Conservation (phyloP, 2,329 filamentous ascomycete genomes). For the Neonectria hederae region DNA sequence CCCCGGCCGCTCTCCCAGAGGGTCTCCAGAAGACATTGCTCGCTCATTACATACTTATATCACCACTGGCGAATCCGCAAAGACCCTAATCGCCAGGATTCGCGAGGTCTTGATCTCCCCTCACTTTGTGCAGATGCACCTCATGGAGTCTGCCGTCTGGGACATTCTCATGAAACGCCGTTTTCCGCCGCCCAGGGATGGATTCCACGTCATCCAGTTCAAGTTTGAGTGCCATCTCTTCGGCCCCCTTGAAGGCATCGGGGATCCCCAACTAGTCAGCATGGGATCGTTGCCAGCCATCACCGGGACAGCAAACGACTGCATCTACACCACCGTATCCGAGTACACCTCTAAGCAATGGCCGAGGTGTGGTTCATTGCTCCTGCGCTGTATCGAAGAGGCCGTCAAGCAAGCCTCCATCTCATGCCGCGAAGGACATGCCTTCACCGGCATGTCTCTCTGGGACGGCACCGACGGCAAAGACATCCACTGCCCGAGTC, state of each 20-base stretch:
- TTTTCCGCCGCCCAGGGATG: constrained; percentile 46
- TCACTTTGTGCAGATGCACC: constrained; percentile 49
- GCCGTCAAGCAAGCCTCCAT: constrained; percentile 44
- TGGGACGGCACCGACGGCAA: constrained; percentile 47
- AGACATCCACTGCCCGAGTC: constrained; percentile 40
- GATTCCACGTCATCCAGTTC: constrained; percentile 49
- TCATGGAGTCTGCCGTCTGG: constrained; percentile 51
- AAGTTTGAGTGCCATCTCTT: constrained; percentile 49
- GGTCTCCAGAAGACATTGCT: constrained; percentile 48
- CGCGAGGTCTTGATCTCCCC: constrained; percentile 46
- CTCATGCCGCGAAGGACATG: constrained; percentile 36
- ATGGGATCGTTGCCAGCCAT: constrained; percentile 46
- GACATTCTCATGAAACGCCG: constrained; percentile 46
- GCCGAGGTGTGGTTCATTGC: constrained; percentile 45
- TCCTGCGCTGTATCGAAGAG: constrained; percentile 46
- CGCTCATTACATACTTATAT: constrained; percentile 44
- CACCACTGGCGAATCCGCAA: constrained; percentile 43
- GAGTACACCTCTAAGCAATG: constrained; percentile 47
- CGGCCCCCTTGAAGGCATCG: constrained; percentile 41
- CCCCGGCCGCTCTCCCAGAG: constrained; percentile 46
- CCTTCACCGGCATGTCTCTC: constrained; percentile 47
- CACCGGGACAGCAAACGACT: constrained; percentile 48
- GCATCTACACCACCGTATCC: constrained; percentile 46
- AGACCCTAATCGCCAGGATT: constrained; percentile 43
- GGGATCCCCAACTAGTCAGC: constrained; percentile 43